These are phyloP conservation scores for Apiospora aurea DNA, from an alignment of 2,329 filamentous ascomycete genomes.

Conservation along the genomic window DNA sequence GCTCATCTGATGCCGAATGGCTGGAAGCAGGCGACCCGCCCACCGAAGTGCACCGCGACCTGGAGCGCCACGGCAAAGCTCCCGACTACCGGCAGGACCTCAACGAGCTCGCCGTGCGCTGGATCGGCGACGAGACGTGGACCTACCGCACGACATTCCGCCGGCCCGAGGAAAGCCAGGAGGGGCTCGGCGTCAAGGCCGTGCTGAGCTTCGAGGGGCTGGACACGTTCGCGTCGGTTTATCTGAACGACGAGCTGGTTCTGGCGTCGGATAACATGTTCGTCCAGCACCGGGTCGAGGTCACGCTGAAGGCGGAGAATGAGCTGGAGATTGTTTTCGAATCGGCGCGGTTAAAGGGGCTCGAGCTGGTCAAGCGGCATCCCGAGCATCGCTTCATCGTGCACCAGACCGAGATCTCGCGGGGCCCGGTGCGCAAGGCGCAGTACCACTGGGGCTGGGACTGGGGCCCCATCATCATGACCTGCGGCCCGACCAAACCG, in stretches of 20 bases:
- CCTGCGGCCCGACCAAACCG: slow-evolving; percentile 71
- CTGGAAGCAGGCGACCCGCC: background rate
- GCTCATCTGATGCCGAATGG: background rate
- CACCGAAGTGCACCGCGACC: slow-evolving; percentile 14
- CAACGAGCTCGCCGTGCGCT: slow-evolving; percentile 66
- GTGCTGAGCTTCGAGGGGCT: slow-evolving; percentile 69
- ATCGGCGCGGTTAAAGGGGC: slow-evolving; percentile 59
- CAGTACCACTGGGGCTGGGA: slow-evolving; percentile 79
- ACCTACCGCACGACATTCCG: slow-evolving; percentile 55
- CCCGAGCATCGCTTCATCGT: slow-evolving; percentile 60
- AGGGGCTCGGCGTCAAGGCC: slow-evolving; percentile 38
- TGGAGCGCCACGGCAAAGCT: slow-evolving; percentile 43
- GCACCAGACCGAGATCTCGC: slow-evolving; percentile 53
- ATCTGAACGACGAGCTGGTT: slow-evolving; percentile 60
- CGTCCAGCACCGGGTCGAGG: slow-evolving; percentile 60
- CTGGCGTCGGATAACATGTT: slow-evolving; percentile 70
- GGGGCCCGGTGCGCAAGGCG: slow-evolving; percentile 66
- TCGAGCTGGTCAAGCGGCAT: slow-evolving; percentile 59
- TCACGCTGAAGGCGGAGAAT: slow-evolving; percentile 51
- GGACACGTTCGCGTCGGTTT: slow-evolving; percentile 68
- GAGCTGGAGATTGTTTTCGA: slow-evolving; percentile 64
- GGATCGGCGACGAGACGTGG: slow-evolving; percentile 70
- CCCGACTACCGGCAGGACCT: slow-evolving; percentile 65
- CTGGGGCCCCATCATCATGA: slow-evolving; percentile 71
- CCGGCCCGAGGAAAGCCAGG: slow-evolving; percentile 28